phyloP scores from a whole-genome alignment of 768 basidiomycete species.

The Zangia roseola region DNA sequence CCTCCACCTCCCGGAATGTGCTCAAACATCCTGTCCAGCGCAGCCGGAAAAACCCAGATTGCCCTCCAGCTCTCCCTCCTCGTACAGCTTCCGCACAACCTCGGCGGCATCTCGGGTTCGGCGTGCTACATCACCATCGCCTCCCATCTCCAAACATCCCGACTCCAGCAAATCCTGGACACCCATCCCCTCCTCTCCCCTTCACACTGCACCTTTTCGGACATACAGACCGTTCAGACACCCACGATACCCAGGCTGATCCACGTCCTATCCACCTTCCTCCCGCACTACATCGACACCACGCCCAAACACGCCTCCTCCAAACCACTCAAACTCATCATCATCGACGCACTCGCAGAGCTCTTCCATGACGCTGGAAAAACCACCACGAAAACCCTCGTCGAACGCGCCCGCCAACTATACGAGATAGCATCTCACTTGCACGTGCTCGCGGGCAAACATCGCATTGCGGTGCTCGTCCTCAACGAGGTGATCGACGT shows the following conservation, averaged over 20 bases:
- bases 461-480: constrained; percentile 73
- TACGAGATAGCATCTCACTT: constrained; percentile 65
- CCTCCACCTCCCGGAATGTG: background rate
- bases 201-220: constrained; percentile 44
- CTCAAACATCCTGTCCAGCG: constrained; percentile 45
- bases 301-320: constrained; percentile 28
- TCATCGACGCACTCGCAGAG: constrained; percentile 88
- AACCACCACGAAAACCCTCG: constrained; percentile 58
- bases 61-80: constrained; percentile 80
- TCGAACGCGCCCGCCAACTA: constrained; percentile 72
- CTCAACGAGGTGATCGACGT: constrained; percentile 88
- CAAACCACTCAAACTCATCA: constrained; percentile 70
- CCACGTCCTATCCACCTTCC: constrained; percentile 49
- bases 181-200: constrained; percentile 46
- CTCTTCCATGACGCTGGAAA: constrained; percentile 70
- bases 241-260: constrained; percentile 55
- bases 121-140: constrained; percentile 79
- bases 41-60: constrained; percentile 93
- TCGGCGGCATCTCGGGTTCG: constrained; percentile 63
- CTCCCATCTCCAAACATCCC: constrained; percentile 61
- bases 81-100: constrained; percentile 63
- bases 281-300: constrained; percentile 51
- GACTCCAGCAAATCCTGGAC: constrained; percentile 65
- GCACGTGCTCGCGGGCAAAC: constrained; percentile 63
- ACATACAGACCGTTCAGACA: constrained; percentile 62